Conservation (phyloP, 2,329 filamentous ascomycete genomes). For the Coleophoma crateriformis region DNA sequence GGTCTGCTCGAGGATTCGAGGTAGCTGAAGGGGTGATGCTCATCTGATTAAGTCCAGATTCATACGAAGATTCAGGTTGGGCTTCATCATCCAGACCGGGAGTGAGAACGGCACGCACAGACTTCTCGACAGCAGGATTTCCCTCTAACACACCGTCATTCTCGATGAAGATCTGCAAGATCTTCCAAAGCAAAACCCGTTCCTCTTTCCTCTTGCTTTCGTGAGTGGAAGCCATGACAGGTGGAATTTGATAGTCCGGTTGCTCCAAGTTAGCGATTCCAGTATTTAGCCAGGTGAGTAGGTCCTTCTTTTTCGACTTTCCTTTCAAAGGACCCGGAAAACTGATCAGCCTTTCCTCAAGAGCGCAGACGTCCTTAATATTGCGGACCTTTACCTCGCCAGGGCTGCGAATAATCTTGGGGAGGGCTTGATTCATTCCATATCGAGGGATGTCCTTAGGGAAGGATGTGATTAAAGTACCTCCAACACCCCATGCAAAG, state of each 20-base stretch:
- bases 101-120: constrained; percentile 69
- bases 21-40: constrained; percentile 29
- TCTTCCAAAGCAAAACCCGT: constrained; percentile 80
- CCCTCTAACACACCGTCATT: constrained; percentile 80
- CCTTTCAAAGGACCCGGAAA: constrained; percentile 87
- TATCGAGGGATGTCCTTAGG: constrained; percentile 87
- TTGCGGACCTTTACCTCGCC: constrained; percentile 77
- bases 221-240: constrained; percentile 45
- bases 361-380: constrained; percentile 66
- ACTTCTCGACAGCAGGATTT: constrained; percentile 63
- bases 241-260: constrained; percentile 26
- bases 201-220: constrained; percentile 72
- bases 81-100: constrained; percentile 39
- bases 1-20: constrained; percentile 49
- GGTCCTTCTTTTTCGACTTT: constrained; percentile 95
- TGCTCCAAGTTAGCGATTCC: constrained; percentile 72
- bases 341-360: constrained; percentile 66
- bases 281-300: constrained; percentile 70
- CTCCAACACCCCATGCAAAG: constrained; percentile 84
- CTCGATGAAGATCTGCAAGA: constrained; percentile 76
- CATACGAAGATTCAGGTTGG: constrained; percentile 23
- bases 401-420: constrained; percentile 75
- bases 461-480: constrained; percentile 76
- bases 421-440: constrained; percentile 58
- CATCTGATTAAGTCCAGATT: constrained; percentile 32